These are phyloP conservation scores for Mikania micrantha DNA, from an alignment of 129 eudicot species.

Conservation along the genomic window DNA sequence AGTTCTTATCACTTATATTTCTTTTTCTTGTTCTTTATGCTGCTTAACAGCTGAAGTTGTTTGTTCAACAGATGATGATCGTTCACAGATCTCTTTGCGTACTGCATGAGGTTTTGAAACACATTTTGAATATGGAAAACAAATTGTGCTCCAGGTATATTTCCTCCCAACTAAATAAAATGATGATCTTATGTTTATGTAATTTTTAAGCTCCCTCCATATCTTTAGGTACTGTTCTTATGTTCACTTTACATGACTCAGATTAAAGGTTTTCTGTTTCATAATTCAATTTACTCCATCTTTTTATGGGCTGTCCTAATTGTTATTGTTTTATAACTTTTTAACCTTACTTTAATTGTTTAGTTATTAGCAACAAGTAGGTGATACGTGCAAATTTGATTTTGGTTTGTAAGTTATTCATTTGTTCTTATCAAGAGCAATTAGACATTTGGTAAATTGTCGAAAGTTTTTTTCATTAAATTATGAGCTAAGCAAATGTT, in stretches of 20 bases:
- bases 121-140: constrained; percentile 32
- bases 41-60: background rate
- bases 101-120: constrained; percentile 43
- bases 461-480: background rate
- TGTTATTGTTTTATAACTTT: background rate
- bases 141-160: constrained; percentile 36
- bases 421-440: background rate
- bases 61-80: constrained; percentile 53
- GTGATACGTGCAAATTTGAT: background rate
- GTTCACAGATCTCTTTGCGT: constrained; percentile 58
- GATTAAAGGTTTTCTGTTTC: background rate
- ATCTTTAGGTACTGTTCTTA: background rate
- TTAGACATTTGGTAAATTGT: background rate
- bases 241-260: background rate
- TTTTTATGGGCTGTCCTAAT: background rate
- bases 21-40: background rate
- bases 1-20: background rate
- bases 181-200: background rate
- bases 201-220: background rate
- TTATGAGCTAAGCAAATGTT: background rate
- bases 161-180: background rate
- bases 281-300: background rate
- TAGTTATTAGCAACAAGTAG: background rate
- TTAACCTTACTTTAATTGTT: background rate
- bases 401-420: background rate